Conservation (phyloP, 345 rosid genomes). For the Salix dunnii region DNA sequence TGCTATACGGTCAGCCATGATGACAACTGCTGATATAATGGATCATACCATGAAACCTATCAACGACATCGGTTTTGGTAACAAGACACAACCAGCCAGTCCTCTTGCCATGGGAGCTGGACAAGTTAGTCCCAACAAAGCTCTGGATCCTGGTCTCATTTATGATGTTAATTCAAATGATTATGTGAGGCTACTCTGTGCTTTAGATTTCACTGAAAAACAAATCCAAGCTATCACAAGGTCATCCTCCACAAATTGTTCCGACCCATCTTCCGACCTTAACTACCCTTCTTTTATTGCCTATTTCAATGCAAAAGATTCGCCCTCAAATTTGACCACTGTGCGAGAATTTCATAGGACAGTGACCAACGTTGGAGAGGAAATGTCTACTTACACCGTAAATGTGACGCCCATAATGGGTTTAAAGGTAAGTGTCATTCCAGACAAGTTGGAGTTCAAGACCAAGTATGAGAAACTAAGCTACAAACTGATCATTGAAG, state of each 20-base stretch:
- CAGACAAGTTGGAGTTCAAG: conserved; percentile 38
- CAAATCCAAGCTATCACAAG: conserved; percentile 47
- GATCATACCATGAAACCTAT: conserved; percentile 29
- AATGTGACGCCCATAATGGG: conserved; percentile 27
- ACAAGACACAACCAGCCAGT: conserved; percentile 20
- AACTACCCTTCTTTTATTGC: conserved; percentile 64
- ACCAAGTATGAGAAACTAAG: conserved; percentile 39
- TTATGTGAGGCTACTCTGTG: conserved; percentile 45
- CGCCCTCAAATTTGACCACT: neutral
- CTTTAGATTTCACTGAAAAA: conserved; percentile 38
- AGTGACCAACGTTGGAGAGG: conserved; percentile 50
- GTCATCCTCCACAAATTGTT: conserved; percentile 37
- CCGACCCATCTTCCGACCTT: conserved; percentile 39
- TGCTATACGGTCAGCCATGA: conserved; percentile 57
- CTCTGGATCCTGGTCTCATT: conserved; percentile 52
- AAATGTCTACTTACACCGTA: conserved; percentile 29
- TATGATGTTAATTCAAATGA: conserved; percentile 42
- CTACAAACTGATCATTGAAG: conserved; percentile 39
- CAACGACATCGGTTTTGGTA: conserved; percentile 19
- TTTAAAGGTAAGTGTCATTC: conserved; percentile 30
- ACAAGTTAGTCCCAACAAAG: conserved; percentile 52
- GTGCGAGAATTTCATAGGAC: conserved; percentile 43
- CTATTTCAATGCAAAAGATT: conserved; percentile 15
- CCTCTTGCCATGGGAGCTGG: conserved; percentile 58
- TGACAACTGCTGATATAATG: conserved; percentile 41